Percentiles rank a stretch among this genome's conserved stretches.
Conservation (phyloP, 1,284 basidiomycete species). For the Cutaneotrichosporon sp. region DNA sequence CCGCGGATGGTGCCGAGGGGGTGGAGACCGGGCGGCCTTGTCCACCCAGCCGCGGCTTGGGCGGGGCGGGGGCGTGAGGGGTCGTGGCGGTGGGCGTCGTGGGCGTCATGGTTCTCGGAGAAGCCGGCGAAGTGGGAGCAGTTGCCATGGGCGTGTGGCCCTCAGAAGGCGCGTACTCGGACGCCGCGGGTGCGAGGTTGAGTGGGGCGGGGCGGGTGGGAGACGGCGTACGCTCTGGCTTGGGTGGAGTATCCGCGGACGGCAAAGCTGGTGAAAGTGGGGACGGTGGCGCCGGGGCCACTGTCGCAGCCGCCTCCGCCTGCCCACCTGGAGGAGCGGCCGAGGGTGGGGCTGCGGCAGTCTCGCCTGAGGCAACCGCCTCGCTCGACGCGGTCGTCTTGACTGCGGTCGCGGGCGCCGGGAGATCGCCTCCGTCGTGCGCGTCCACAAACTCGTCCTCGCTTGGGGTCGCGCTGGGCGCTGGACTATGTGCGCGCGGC, state of each 20-base stretch:
- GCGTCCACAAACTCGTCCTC: background rate
- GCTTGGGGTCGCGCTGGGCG: background rate
- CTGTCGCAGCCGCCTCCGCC: no score
- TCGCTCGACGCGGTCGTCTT: background rate
- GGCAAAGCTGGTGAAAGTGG: no score
- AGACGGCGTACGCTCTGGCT: background rate
- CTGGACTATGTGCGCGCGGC: background rate
- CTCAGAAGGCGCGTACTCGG: background rate
- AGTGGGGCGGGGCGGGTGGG: background rate
- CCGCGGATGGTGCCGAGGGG: background rate
- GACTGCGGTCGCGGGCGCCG: background rate
- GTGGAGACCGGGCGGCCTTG: background rate
- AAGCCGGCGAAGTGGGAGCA: background rate
- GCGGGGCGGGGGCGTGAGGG: background rate
- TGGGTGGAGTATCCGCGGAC: background rate
- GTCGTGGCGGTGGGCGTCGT: background rate
- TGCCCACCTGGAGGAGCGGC: no score
- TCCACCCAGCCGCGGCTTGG: background rate
- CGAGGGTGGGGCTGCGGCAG: no score
- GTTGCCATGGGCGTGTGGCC: slow-evolving; percentile 1
- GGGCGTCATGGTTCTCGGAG: background rate
- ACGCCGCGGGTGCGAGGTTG: background rate
- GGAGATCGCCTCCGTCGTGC: background rate
- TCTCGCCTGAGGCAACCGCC: no score
- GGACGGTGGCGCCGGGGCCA: no score